Percentiles rank a stretch among this genome's conserved stretches.
phyloP scores from a whole-genome alignment of 345 rosid genomes.

The Linum usitatissimum region DNA sequence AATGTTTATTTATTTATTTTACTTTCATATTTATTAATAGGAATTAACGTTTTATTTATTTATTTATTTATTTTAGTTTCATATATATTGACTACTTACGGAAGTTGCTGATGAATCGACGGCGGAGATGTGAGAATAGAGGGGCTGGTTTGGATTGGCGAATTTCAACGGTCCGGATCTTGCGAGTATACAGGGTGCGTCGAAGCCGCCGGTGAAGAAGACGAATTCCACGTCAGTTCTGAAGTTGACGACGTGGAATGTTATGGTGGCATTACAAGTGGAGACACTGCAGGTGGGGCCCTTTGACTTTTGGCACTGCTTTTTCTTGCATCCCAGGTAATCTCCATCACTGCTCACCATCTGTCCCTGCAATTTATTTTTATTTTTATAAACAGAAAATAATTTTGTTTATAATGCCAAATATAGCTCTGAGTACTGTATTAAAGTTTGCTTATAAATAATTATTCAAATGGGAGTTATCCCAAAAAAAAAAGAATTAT shows the following conservation, averaged over 20 bases:
- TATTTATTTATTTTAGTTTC: background rate
- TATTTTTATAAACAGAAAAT: too few relatives aligned
- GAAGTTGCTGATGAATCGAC: constrained; percentile 45
- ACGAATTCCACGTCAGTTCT: constrained; percentile 54
- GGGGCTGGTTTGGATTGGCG: constrained; percentile 40
- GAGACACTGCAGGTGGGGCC: constrained; percentile 17
- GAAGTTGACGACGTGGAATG: constrained; percentile 49
- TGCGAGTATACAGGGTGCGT: constrained; percentile 35
- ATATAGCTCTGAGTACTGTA: too few relatives aligned
- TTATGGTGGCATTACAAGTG: constrained; percentile 35
- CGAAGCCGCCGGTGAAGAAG: constrained; percentile 43
- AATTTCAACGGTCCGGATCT: constrained; percentile 31
- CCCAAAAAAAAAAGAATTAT: too few relatives aligned
- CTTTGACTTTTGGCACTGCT: constrained; percentile 23
- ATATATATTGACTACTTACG: constrained; percentile 18
- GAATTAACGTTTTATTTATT: too few relatives aligned
- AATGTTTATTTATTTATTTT: background rate
- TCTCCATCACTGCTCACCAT: constrained; percentile 36
- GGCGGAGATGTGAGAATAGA: constrained; percentile 46
- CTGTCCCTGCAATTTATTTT: constrained; percentile 45
- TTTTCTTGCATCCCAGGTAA: constrained; percentile 37
- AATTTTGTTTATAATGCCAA: too few relatives aligned
- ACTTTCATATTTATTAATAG: background rate
- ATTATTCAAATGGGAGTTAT: too few relatives aligned
- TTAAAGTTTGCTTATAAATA: too few relatives aligned